Conservation (phyloP, 1,284 basidiomycete species). For the Ustilago bromivora region DNA sequence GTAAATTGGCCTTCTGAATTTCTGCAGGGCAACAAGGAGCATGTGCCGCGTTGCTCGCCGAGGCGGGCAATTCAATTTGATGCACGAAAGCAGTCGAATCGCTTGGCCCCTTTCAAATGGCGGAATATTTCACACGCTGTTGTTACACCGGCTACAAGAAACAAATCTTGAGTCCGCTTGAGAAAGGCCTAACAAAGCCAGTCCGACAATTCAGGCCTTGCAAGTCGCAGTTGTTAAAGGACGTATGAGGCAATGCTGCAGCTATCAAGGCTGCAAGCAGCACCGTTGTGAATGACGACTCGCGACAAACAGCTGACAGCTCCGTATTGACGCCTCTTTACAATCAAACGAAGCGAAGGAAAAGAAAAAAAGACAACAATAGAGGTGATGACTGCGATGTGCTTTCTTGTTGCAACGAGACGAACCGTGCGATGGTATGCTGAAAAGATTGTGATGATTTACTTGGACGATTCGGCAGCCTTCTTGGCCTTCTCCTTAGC, state of each 20-base stretch:
- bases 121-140: no score
- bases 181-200: neutral
- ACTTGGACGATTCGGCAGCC: conserved; percentile 34
- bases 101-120: no score
- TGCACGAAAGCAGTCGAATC: no score
- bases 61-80: neutral
- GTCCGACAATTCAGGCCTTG: neutral
- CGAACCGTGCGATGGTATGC: conserved; percentile 1
- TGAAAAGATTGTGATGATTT: conserved; percentile 1
- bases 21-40: no score
- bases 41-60: neutral
- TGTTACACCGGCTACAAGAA: neutral
- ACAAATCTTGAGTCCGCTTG: neutral
- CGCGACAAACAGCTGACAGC: no score
- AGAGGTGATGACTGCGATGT: neutral
- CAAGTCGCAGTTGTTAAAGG: neutral
- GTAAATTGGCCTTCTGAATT: no score
- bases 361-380: neutral
- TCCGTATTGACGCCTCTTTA: no score
- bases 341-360: no score
- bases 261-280: neutral
- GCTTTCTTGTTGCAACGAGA: neutral
- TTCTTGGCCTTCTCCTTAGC: conserved; percentile 60
- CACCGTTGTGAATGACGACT: neutral
- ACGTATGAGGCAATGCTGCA: neutral